These are phyloP conservation scores for Colletotrichum scovillei DNA, from an alignment of 2,329 filamentous ascomycete species.

Conservation along the genomic window DNA sequence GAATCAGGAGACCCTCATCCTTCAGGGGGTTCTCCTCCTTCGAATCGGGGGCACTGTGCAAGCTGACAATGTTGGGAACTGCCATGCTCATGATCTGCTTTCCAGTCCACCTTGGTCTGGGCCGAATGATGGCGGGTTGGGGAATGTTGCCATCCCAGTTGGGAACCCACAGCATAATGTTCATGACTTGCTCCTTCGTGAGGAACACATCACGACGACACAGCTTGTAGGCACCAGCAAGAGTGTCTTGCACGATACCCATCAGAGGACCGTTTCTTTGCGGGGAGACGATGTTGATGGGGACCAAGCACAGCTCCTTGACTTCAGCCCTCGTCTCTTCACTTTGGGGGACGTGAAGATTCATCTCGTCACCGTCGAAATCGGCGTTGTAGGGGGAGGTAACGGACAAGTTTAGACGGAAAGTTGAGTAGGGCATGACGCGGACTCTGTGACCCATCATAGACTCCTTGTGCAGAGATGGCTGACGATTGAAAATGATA, in stretches of 20 bases:
- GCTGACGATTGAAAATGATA: slow-evolving; percentile 99
- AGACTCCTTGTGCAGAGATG: slow-evolving; percentile 98
- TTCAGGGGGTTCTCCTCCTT: slow-evolving; percentile 71
- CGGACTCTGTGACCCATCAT: slow-evolving; percentile 99
- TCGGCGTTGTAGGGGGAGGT: slow-evolving; percentile 99
- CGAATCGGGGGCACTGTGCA: slow-evolving; percentile 73
- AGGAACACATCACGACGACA: slow-evolving; percentile 93
- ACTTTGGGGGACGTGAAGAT: slow-evolving; percentile 97
- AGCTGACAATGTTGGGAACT: slow-evolving; percentile 87
- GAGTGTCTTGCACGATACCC: slow-evolving; percentile 99
- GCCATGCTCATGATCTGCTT: slow-evolving; percentile 98
- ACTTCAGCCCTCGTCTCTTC: slow-evolving; percentile 97
- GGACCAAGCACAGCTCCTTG: slow-evolving; percentile 95
- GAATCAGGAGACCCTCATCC: slow-evolving; percentile 85
- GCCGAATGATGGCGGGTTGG: slow-evolving; percentile 92
- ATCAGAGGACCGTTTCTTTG: slow-evolving; percentile 97
- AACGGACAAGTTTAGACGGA: slow-evolving; percentile 96
- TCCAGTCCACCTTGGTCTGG: slow-evolving; percentile 92
- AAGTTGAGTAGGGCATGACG: slow-evolving; percentile 99
- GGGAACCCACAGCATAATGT: slow-evolving; percentile 96
- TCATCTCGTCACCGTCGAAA: slow-evolving; percentile 99
- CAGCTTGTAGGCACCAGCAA: slow-evolving; percentile 97
- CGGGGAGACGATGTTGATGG: slow-evolving; percentile 96
- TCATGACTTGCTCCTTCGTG: slow-evolving; percentile 92
- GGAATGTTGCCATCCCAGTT: slow-evolving; percentile 97